Base-by-base conservation (phyloP, 2,329 filamentous ascomycete species). In the Neofusicoccum cordaticola region DNA sequence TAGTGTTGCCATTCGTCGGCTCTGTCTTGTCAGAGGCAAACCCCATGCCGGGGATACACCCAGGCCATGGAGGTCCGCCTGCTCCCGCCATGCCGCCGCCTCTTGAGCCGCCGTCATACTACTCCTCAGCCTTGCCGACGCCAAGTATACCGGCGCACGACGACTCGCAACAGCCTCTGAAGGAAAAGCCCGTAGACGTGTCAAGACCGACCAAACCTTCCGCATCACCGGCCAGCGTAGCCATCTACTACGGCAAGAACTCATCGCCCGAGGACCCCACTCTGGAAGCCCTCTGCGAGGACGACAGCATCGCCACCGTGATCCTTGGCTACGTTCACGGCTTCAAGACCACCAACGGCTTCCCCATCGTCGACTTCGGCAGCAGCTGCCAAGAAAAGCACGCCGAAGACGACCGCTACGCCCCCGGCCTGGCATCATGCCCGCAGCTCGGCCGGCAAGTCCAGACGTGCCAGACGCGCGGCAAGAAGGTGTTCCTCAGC, bases 401-500 rank as follows among this genome's bases (percentile, higher is more conserved):
- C 27, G 7, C 44, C 39, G 22, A 44, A 1, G 34, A 45, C 53
- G 45, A 60, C 31, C 35, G n/a, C 13, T 34, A 13, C 22, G 63
- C 63, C 15, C 52, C 62, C 34, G 62, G 52, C 12, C 62, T 64
- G 15, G 62, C 62, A 6, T 35, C 41, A 1, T 65, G 63, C 17
- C 63, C 53, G 17, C 47, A 52, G n/a, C 63, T 65, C 22, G 56
- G 45, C 22, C 37, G 39, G 8, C 45, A 65, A 31, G 53, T 61
- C 8, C 45, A 52, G 27, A 17, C 37, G 12, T 65, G 63, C 53
- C 63, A 65, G 37, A 37, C 27, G 13, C 12, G 31, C 19, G 63
- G 63, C 34, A 65, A 61, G 45, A 65, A 65, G 37, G 53, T 65
- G 34, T 50, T 61, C 39, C 35, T 65, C 34, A 65, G 63, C 27